Evolutionary conservation across 1,284 basidiomycete species (phyloP), one percentile per base, ranked within the genome.

Genomic region (Pterula multifida): DNA sequence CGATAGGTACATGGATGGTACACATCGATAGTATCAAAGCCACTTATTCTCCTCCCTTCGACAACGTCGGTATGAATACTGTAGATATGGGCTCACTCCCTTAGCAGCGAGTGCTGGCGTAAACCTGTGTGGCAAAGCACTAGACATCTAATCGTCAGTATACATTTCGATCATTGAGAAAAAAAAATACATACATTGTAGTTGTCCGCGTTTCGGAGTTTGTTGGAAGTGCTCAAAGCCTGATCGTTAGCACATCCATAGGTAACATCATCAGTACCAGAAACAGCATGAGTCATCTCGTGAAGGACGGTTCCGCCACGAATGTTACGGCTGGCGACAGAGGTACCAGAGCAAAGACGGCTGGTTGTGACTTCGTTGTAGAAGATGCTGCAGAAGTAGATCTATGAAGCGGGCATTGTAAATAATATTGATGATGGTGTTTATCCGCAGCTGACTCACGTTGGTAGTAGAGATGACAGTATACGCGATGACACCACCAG

Each of bases 401-500:
- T 56, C 56, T 57, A 23, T 1, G 36, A 21, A 45, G 12, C n/a
- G 2, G 21, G n/a, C n/a, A n/a, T n/a, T n/a, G n/a, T n/a, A n/a
- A n/a, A n/a, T n/a, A n/a, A n/a, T n/a, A n/a, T n/a, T n/a, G n/a
- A n/a, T n/a, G n/a, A n/a, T n/a, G n/a, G n/a, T n/a, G n/a, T n/a
- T n/a, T n/a, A n/a, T n/a, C n/a, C n/a, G n/a, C n/a, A n/a, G n/a
- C n/a, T n/a, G n/a, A n/a, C 61, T 47, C 44, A 68, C 66, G 57
- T 68, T 66, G 52, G 65, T 68, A 19, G 67, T 64, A 13, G 66
- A 44, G 44, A 63, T 65, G 50, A 65, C 57, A 22, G 67, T 69
- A 59, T 70, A 68, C 3, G 67, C 66, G 51, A 69, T 66, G 36
- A 68, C 64, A 55, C 65, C 65, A 35, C 58, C 55, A 26, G 47